Evolutionary conservation across 352 stramenopile species (phyloP), one percentile per base, ranked within the genome.

Genomic region (Globisporangium canariense): DNA sequence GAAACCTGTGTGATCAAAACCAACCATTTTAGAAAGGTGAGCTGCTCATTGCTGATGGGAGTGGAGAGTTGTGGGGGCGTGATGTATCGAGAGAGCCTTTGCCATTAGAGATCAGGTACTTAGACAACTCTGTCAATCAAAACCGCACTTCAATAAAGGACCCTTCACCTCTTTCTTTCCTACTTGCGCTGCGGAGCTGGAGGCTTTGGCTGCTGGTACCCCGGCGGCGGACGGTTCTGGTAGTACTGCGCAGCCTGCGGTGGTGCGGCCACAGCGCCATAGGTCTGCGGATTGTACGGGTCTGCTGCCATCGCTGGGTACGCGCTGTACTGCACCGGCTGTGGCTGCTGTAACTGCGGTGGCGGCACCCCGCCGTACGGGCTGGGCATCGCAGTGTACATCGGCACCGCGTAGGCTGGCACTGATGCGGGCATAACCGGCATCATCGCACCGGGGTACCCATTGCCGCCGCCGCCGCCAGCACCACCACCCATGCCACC

Each of bases 331-430:
- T 56, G 58, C 9, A 71, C 32, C 30, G 67, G 60, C 18, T 65
- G 65, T 28, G 25, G 25, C 36, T 78, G 71, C 34, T 60, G 56
- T 28, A 71, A 41, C 22, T 54, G 62, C 38, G 58, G 62, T 30
- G 18, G 38, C n/a, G 62, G 62, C 14, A 28, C 52, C 41, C 40
- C 28, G 8, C 58, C 56, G 38, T 70, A 69, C 30, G 60, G 52
- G 5, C 59, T 54, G 0, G 69, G 61, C 36, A 76, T 63, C 38
- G 66, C 54, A 10, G 63, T 61, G 51, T 79, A 79, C 62, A 79
- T 75, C 9, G 62, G 69, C 36, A 76, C 56, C 6, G 57, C 69
- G 36, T 68, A 64, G 50, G 71, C 53, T n/a, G 58, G 69, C 55
- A 79, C 59, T 2, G 57, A 61, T 16, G 45, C 61, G 8, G 69